Evolutionary conservation across 768 basidiomycete genomes (phyloP), one percentile per base, ranked within the genome.

Genomic region (Boletus huronensis): DNA sequence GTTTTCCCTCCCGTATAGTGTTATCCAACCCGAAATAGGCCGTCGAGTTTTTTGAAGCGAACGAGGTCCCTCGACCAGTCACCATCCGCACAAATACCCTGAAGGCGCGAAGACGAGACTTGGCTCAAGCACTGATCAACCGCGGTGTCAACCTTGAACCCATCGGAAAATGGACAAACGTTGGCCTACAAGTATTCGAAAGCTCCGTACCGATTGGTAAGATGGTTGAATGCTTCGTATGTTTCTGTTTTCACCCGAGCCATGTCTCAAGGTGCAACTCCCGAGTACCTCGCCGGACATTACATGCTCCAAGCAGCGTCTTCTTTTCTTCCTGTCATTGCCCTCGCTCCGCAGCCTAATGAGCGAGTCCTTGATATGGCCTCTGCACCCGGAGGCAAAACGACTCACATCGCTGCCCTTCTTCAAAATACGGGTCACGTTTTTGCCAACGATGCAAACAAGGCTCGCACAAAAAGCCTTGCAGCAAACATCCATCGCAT

Each of bases 251-350:
- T 47, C 41, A 48, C 25, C 13, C 10, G 39, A 28, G 21, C 14
- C 36, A 6, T 14, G 14, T 50, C 39, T 31, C 32, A 61, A 87
- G 86, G 90, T 69, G 97, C 97, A 6, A 98, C 97, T 2, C 97
- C 97, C 11, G 97, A 99, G 75, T 99, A 99, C 73, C 84, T 99
- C 36, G 94, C 97, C 0, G 97, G 97, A 3, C 95, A 99, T 69
- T 99, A 99, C 74, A 98, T 99, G 92, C 88, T 98, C 25, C 97
- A 99, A 77, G 93, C 97, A 6, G 97, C 97, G 11, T 96, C 94
- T 6, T 98, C 97, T 1, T 98, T 99, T 80, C 82, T 99, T n/a
- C 97, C 97, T 50, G 97, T 98, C 65, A 95, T 98, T 59, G 93
- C 97, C 4, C 87, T 99, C 36, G 78, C 83, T 25, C 97, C 97